These are phyloP conservation scores for Aspergillus steynii DNA, from an alignment of 495 filamentous ascomycete species.

Conservation along the genomic window DNA sequence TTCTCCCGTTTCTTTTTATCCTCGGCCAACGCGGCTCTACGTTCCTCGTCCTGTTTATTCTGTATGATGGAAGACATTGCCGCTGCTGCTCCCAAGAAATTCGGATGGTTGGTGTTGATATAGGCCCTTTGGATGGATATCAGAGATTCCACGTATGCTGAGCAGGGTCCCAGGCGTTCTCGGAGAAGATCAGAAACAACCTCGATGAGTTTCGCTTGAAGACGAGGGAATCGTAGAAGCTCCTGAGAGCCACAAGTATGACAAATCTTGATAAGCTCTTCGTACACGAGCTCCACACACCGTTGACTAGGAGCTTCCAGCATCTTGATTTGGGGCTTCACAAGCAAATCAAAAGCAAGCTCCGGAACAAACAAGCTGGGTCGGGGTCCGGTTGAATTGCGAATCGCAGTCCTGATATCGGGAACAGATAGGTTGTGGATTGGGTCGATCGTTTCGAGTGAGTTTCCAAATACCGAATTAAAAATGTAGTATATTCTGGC, in stretches of 20 bases:
- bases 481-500: slow-evolving; percentile 99
- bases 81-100: slow-evolving; percentile 96
- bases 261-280: slow-evolving; percentile 98
- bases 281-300: slow-evolving; percentile 97
- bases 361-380: slow-evolving; percentile 97
- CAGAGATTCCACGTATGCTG: slow-evolving; percentile 88
- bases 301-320: slow-evolving; percentile 93
- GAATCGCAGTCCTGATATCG: slow-evolving; percentile 97
- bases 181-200: slow-evolving; percentile 95
- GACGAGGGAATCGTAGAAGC: slow-evolving; percentile 83
- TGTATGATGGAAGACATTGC: slow-evolving; percentile 96
- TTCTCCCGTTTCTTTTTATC: slow-evolving; percentile 82
- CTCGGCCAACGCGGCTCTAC: slow-evolving; percentile 74
- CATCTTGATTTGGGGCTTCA: slow-evolving; percentile 98
- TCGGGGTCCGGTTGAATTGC: slow-evolving; percentile 95
- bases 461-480: slow-evolving; percentile 98
- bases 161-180: slow-evolving; percentile 85
- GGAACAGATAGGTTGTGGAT: slow-evolving; percentile 90
- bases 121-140: slow-evolving; percentile 98
- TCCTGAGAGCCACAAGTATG: slow-evolving; percentile 98
- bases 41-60: slow-evolving; percentile 90
- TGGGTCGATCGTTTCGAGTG: slow-evolving; percentile 92
- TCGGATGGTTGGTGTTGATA: slow-evolving; percentile 99
- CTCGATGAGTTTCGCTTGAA: slow-evolving; percentile 97
- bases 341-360: slow-evolving; percentile 93